Evolutionary conservation across 2,329 filamentous ascomycete genomes (phyloP), one percentile per base, ranked within the genome.

Genomic region (Fusarium equiseti): DNA sequence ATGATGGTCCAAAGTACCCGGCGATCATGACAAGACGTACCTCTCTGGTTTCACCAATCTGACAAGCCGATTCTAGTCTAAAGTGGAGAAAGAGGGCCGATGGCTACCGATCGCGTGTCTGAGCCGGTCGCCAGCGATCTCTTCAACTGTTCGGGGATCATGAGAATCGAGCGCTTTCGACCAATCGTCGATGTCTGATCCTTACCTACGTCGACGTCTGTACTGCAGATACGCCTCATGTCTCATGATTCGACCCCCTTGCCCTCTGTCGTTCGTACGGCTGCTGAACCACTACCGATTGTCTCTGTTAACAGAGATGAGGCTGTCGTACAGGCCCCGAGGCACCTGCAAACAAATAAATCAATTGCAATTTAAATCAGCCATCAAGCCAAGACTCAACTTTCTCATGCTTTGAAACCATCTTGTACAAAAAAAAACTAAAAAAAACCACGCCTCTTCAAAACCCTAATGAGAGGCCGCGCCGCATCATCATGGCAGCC

Each of bases 61-160:
- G 29, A 53, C 46, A n/a, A 40, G 35, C 38, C 54, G 49, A 49
- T 50, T 16, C 18, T 24, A 18, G 15, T 13, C 18, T 29, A 44
- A 60, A 59, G 58, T 58, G 63, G 71, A 31, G 57, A 52, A 54
- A 4, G n/a, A 51, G 26, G 48, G 45, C 60, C 62, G 62, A 73
- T 70, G 59, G 35, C 15, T 53, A 55, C 64, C 73, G 73, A 75
- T 75, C 71, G 70, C 54, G 63, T 58, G 66, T 53, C 62, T 59
- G 55, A 59, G 66, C 49, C 27, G 60, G 22, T 59, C 43, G 53
- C 62, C 68, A 67, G 62, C 73, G 73, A 75, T 75, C 73, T 71
- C 50, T 65, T 52, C 59, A 69, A 65, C 53, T 51, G 48, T 42
- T 55, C 54, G 44, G 59, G 55, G 63, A 49, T 40, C 46, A 45